These are phyloP conservation scores for Termitomyces sp. DNA, from an alignment of 768 basidiomycete species.

Conservation along the genomic window DNA sequence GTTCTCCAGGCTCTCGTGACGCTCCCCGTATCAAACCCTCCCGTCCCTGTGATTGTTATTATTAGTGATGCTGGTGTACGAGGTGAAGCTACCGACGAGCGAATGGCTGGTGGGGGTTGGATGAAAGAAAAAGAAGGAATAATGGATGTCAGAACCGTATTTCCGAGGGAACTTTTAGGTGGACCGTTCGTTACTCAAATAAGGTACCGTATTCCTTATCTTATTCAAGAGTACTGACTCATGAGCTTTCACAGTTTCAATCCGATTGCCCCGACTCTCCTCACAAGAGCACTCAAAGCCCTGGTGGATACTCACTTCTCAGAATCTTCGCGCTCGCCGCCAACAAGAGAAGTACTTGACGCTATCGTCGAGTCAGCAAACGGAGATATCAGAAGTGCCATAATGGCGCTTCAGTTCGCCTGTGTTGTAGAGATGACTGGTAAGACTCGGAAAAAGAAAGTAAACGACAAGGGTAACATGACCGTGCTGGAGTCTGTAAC, in stretches of 20 bases:
- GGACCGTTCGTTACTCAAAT: slow-evolving; percentile 78
- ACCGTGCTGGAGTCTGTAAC: slow-evolving; percentile 69
- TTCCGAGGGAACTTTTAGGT: slow-evolving; percentile 63
- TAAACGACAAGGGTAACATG: slow-evolving; percentile 18
- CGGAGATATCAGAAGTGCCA: slow-evolving; percentile 90
- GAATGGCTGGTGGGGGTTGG: slow-evolving; percentile 36
- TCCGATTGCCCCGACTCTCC: slow-evolving; percentile 82
- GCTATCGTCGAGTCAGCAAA: slow-evolving; percentile 72
- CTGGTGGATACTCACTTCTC: slow-evolving; percentile 47
- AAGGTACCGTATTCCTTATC: slow-evolving; percentile 34
- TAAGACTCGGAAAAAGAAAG: slow-evolving; percentile 28
- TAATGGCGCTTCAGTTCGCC: slow-evolving; percentile 90
- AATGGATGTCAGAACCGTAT: slow-evolving; percentile 63
- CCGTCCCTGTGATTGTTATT: slow-evolving; percentile 73
- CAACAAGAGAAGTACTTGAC: slow-evolving; percentile 66
- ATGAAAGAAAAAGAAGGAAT: slow-evolving; percentile 39
- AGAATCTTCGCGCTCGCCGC: slow-evolving; percentile 25
- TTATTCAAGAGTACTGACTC: neutral
- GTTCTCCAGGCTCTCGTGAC: slow-evolving; percentile 53
- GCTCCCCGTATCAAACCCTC: slow-evolving; percentile 23
- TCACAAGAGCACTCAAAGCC: slow-evolving; percentile 70
- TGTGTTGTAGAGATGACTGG: slow-evolving; percentile 41
- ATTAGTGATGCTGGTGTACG: slow-evolving; percentile 79
- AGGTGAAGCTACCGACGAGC: slow-evolving; percentile 56
- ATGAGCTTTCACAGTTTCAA: slow-evolving; percentile 60